These are phyloP conservation scores for Penicillium sp. DNA, from an alignment of 2,329 filamentous ascomycete species.

Conservation along the genomic window DNA sequence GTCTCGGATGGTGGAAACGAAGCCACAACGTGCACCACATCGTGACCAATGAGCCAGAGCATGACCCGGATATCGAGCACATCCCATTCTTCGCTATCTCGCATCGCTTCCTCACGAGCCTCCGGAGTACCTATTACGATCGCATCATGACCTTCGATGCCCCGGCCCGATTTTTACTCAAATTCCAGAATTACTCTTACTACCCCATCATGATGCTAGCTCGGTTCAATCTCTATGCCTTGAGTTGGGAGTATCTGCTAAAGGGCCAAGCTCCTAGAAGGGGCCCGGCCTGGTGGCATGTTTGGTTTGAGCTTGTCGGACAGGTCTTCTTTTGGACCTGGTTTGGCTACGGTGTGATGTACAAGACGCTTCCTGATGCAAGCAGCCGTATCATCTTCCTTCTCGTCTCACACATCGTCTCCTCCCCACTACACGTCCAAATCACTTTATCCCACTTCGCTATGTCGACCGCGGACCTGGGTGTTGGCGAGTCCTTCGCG, in stretches of 20 bases:
- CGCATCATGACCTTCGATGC: conserved; percentile 74
- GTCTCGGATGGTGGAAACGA: conserved; percentile 94
- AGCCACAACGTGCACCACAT: conserved; percentile 97
- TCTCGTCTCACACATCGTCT: conserved; percentile 75
- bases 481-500: conserved; percentile 79
- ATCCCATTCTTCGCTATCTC: conserved; percentile 86
- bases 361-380: conserved; percentile 67
- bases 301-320: conserved; percentile 73
- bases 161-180: conserved; percentile 66
- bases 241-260: conserved; percentile 76
- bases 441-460: conserved; percentile 91
- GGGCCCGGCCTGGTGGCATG: conserved; percentile 78
- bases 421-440: conserved; percentile 80
- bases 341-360: conserved; percentile 81
- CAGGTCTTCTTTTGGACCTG: conserved; percentile 81
- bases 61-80: conserved; percentile 93
- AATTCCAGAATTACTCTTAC: conserved; percentile 78
- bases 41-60: conserved; percentile 90
- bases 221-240: conserved; percentile 80
- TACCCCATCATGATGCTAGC: conserved; percentile 78
- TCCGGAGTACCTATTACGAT: conserved; percentile 81
- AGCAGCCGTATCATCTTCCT: conserved; percentile 71
- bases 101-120: conserved; percentile 70
- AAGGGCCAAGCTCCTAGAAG: conserved; percentile 67
- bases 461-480: conserved; percentile 87